Base-by-base conservation (phyloP, 495 filamentous ascomycete genomes). In the Lasiosphaeria ovina region DNA sequence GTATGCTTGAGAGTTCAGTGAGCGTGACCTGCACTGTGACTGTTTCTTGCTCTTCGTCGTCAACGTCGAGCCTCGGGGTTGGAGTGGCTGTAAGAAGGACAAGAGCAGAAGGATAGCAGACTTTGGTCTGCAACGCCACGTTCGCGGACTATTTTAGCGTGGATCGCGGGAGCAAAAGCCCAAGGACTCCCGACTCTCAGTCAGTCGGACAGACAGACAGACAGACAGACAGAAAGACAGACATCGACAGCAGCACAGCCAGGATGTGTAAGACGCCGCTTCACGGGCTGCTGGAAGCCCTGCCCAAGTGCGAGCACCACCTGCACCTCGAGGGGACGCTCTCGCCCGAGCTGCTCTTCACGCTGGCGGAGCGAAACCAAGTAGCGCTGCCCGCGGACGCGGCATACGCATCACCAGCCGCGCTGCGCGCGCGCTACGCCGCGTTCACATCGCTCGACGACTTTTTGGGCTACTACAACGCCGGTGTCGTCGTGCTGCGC, bases 231-330 rank as follows among this genome's bases (percentile, higher is more conserved):
- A 17, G 10, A 3, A 35, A 53, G 32, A 35, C 3, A 34, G 47
- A 11, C 14, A 53, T 12, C 51, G 12, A 56, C 32, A n/a, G 6
- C 49, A 31, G 10, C 42, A 49, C 14, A 3, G 31, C 16, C 58
- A 63, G 31, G 3, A 86, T 86, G 83, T 85, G 82, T 69, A 74
- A 79, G 60, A 71, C 75, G 11, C 51, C 71, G n/a, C 67, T 82
- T 44, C 88, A 90, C 70, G 62, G 76, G 38, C 85, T 90, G 66
- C 83, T 93, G 38, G 71, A 76, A 42, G 78, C 79, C 31, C 82
- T 92, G 33, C 89, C 89, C 44, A 92, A 90, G 79, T 87, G 83
- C 73, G 90, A 92, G 63, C 89, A 91, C 69, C 89, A 94, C 69
- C 81, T 92, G 55, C 89, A 92, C 65, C 77, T 92, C 5, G 88